Base-by-base conservation (phyloP, 2,329 filamentous ascomycete genomes). In the Ophiostoma tasmaniense region DNA sequence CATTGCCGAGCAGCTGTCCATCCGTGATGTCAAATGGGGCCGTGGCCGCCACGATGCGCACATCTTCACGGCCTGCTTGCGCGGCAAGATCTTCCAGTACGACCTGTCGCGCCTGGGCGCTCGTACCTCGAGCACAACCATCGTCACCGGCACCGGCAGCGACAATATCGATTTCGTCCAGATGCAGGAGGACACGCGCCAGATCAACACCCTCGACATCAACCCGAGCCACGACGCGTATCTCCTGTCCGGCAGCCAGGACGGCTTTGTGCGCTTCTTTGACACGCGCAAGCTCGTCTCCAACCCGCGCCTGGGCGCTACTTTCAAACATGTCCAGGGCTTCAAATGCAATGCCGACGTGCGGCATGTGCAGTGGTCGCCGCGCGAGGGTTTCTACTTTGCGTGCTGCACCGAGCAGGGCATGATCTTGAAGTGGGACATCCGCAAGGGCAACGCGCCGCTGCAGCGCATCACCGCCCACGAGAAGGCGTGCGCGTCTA, bases 341-440 rank as follows among this genome's bases (percentile, higher is more conserved):
- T 83, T 82, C 75, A 80, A 79, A 71, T 81, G 82, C 75, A 84
- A 95, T 71, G 81, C 81, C n/a, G 84, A 86, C 68, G 84, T 89
- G 39, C 81, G 85, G 33, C 84, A 88, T 74, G 84, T 89, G n/a
- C 82, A 86, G 72, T 89, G 87, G 87, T 88, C 86, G 17, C 86
- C 87, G 7, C 84, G 80, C 42, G 82, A 87, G 66, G 87, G 85
- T 6, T 82, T 87, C 73, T 80, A 84, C 70, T 88, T 89, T 77
- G 87, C 87, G 25, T 89, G 86, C 75, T 87, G 83, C 66, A 89
- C 87, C 0, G 87, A 89, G 71, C 82, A 84, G 50, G 87, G 87
- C 13, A 81, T 84, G 17, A 80, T 89, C 14, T 77, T 88, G 72
- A 88, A 89, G 73, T 89, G 87, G 86, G 87, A 89, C 75, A 81